These are phyloP conservation scores for Aspergillus carbonarius DNA, from an alignment of 2,329 filamentous ascomycete species.

Conservation along the genomic window DNA sequence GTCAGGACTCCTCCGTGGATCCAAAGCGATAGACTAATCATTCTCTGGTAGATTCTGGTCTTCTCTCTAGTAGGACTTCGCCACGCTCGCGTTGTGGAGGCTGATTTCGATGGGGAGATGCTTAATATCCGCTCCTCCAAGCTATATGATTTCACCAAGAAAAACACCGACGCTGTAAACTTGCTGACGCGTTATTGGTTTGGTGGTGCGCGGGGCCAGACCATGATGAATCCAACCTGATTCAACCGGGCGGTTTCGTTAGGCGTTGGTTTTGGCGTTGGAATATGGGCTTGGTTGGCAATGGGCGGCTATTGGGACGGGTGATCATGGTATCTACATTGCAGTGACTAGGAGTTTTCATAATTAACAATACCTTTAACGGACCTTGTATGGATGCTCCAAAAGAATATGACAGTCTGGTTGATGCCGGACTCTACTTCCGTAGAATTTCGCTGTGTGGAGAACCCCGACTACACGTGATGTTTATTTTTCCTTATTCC, in stretches of 20 bases:
- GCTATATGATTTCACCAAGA: slow-evolving; percentile 10
- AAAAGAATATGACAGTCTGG: no score
- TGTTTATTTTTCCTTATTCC: neutral
- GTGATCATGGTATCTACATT: neutral
- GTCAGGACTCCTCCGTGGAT: neutral
- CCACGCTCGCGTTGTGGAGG: slow-evolving; percentile 6
- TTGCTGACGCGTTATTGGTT: slow-evolving; percentile 11
- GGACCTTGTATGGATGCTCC: neutral
- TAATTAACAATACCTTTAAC: no score
- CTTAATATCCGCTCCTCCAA: slow-evolving; percentile 7
- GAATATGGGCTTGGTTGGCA: neutral
- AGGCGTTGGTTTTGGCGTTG: neutral
- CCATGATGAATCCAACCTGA: neutral
- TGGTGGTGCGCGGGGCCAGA: slow-evolving; percentile 7
- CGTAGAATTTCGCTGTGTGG: no score
- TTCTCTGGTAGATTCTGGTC: slow-evolving; percentile 3
- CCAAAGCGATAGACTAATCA: neutral
- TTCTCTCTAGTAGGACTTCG: slow-evolving; percentile 10
- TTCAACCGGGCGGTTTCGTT: neutral
- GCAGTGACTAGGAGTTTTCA: neutral
- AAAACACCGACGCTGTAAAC: neutral
- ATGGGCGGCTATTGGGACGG: neutral
- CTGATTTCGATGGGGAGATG: slow-evolving; percentile 6
- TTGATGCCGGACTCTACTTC: no score
- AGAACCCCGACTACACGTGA: neutral